Base-by-base conservation (phyloP, 176 grass and related monocot genomes). In the Olyra latifolia region DNA sequence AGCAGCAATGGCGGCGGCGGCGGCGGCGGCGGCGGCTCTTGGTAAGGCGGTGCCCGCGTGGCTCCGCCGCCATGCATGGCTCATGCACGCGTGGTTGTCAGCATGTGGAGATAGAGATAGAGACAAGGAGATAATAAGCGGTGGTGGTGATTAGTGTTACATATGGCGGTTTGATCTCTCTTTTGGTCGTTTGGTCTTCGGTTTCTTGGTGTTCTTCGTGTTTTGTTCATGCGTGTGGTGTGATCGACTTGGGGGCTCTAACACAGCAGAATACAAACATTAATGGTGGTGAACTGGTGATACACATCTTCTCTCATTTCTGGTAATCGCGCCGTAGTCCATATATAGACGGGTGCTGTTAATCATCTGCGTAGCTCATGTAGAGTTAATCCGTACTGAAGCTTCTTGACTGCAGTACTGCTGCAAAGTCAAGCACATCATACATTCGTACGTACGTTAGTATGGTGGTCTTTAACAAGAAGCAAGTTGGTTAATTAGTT, bases 191-290 rank as follows among this genome's bases (percentile, higher is more conserved):
- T 62, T 76, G 71, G 19, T 67, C 58, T 85, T 69, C 69, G 10
- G 7, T 82, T 82, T 85, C 65, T 66, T 77, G 71, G 71, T 65
- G 72, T 80, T 65, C 74, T 77, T 65, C 10, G 20, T 66, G 60
- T 75, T 83, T 87, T 87, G 85, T 86, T 82, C 88, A 84, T 84
- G 88, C 50, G 57, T 90, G 78, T 82, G 77, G 57, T 68, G 11
- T 35, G 25, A 77, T 89, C 87, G 56, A 80, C 72, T 89, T 66
- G 58, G 46, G 71, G 65, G 65, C 82, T 89, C 82, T 89, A 89
- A 85, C 87, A 89, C 87, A 89, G 82, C 45, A 76, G 87, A 72
- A 80, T 85, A 85, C 83, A 85, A 82, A 76, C 56, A 89, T 77
- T 89, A 82, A 85, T 77, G 66, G 55, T 76, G 82, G 11, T 85